phyloP scores from a whole-genome alignment of 2,329 filamentous ascomycete genomes.

The Dactylonectria macrodidyma region DNA sequence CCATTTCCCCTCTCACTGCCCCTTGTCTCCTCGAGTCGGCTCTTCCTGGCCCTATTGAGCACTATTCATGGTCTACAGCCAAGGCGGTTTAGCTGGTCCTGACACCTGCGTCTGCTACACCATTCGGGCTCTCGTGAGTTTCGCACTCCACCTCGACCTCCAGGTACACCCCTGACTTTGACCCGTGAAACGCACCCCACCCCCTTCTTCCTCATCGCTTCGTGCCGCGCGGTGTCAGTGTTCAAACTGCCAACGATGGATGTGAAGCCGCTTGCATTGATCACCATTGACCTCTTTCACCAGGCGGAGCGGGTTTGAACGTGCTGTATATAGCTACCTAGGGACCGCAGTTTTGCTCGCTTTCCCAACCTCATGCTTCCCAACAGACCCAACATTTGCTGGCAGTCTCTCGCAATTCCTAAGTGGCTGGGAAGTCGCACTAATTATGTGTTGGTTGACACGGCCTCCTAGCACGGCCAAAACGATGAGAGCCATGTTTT shows the following conservation, averaged over 20 bases:
- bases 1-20: conserved; percentile 3
- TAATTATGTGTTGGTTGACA: conserved; percentile 14
- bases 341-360: not conserved
- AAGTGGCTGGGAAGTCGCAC: not conserved
- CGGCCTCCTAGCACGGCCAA: conserved; percentile 22
- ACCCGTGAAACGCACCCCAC: conserved; percentile 12
- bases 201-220: conserved; percentile 8
- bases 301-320: conserved; percentile 11
- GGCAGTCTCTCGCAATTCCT: not conserved
- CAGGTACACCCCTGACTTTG: conserved; percentile 1
- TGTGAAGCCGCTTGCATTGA: conserved; percentile 1
- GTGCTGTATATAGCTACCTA: conserved; percentile 8
- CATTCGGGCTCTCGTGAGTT: conserved; percentile 5
- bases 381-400: not conserved
- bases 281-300: conserved; percentile 10
- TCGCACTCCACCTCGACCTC: conserved; percentile 13
- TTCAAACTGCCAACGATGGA: conserved; percentile 8
- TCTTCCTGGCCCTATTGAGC: not conserved
- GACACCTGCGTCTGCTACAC: conserved; percentile 22
- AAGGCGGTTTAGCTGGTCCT: conserved; percentile 27
- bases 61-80: conserved; percentile 14
- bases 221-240: conserved; percentile 5
- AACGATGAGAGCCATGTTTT: conserved; percentile 36
- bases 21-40: conserved; percentile 8
- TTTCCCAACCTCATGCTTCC: not conserved